These are phyloP conservation scores for Neurospora pannonica DNA, from an alignment of 495 filamentous ascomycete genomes.

Conservation along the genomic window DNA sequence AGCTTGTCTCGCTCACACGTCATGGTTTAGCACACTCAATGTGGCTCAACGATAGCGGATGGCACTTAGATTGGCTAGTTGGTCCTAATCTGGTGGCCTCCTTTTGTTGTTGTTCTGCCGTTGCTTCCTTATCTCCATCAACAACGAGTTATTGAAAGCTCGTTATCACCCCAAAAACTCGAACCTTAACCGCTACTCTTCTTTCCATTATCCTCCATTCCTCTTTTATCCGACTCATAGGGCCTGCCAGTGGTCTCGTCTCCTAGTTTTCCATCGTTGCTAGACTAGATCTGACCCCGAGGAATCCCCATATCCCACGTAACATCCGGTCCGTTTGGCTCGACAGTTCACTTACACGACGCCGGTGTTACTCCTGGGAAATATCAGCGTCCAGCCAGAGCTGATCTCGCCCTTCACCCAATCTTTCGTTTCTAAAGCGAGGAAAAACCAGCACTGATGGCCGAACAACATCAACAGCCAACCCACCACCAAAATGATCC, in stretches of 20 bases:
- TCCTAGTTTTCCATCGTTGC: background rate
- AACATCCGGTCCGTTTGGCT: background rate
- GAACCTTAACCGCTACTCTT: background rate
- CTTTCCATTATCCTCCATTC: background rate
- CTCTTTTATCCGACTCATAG: background rate
- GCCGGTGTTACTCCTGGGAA: background rate
- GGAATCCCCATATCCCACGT: background rate
- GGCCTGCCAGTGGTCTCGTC: background rate
- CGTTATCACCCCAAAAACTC: background rate
- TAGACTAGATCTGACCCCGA: background rate
- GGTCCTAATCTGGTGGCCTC: background rate
- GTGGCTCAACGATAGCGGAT: background rate
- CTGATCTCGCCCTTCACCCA: background rate
- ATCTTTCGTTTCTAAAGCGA: background rate
- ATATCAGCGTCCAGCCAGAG: background rate
- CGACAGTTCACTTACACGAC: background rate
- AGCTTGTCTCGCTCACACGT: background rate
- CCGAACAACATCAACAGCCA: background rate
- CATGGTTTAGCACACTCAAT: background rate
- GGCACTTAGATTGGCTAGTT: background rate
- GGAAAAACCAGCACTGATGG: background rate
- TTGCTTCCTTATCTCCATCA: background rate
- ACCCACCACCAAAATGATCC: background rate
- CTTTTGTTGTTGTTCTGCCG: background rate
- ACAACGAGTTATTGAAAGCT: background rate